Conservation (phyloP, 495 filamentous ascomycete species). For the Penicillium waksmanii region DNA sequence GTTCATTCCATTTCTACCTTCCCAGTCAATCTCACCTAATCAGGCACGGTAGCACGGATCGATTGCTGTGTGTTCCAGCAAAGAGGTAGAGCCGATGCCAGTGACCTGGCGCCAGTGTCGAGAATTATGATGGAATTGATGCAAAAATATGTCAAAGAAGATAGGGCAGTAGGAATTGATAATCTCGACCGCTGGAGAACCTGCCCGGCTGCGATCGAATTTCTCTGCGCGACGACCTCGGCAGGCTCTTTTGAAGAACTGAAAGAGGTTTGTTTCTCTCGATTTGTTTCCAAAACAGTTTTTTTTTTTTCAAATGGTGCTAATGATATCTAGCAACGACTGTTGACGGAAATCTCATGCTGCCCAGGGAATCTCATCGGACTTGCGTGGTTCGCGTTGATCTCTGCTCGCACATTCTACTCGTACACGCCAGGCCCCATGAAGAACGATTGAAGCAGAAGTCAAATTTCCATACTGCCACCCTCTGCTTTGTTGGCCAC, state of each 20-base stretch:
- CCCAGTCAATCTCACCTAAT: too few relatives aligned
- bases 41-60: too few relatives aligned
- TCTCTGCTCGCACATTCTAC: constrained; percentile 23
- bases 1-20: too few relatives aligned
- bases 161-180: constrained; percentile 36
- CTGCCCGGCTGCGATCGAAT: constrained; percentile 21
- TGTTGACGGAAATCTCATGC: constrained; percentile 15
- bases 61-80: too few relatives aligned
- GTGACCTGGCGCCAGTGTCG: constrained; percentile 19
- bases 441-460: neutral
- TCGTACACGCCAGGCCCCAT: constrained; percentile 10
- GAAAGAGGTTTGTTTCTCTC: constrained; percentile 23
- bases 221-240: constrained; percentile 31
- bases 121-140: constrained; percentile 38
- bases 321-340: constrained; percentile 18
- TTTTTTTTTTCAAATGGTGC: neutral
- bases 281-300: neutral
- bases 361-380: constrained; percentile 18
- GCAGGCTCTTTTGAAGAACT: constrained; percentile 29
- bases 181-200: constrained; percentile 29
- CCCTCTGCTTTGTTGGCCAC: too few relatives aligned
- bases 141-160: constrained; percentile 43
- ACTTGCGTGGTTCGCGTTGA: constrained; percentile 23
- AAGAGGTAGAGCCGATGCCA: too few relatives aligned
- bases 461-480: too few relatives aligned